These are phyloP conservation scores for Bipolaris victoriae DNA, from an alignment of 2,329 filamentous ascomycete genomes.

Conservation along the genomic window DNA sequence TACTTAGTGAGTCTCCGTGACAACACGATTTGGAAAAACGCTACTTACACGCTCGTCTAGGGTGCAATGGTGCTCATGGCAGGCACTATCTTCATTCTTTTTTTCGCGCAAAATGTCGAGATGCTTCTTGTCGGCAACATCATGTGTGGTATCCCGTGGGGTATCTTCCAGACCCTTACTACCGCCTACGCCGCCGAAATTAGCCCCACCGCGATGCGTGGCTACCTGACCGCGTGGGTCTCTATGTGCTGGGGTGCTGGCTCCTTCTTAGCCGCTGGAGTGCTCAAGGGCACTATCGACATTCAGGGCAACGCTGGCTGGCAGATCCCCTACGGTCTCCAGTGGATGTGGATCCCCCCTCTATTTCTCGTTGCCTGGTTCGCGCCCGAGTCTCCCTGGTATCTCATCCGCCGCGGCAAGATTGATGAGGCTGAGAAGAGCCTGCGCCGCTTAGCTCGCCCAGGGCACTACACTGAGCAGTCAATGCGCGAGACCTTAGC, in stretches of 20 bases:
- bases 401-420: slow-evolving; percentile 69
- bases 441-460: slow-evolving; percentile 60
- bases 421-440: slow-evolving; percentile 65
- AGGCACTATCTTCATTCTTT: slow-evolving; percentile 49
- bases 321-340: slow-evolving; percentile 56
- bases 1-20: slow-evolving; percentile 44
- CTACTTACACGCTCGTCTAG: slow-evolving; percentile 13
- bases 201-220: slow-evolving; percentile 57
- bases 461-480: slow-evolving; percentile 64
- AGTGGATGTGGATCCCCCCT: slow-evolving; percentile 71
- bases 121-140: slow-evolving; percentile 59
- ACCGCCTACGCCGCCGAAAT: slow-evolving; percentile 68
- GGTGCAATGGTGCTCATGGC: slow-evolving; percentile 28
- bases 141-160: slow-evolving; percentile 47
- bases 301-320: slow-evolving; percentile 69
- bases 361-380: slow-evolving; percentile 11
- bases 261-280: slow-evolving; percentile 71
- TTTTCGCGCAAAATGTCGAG: slow-evolving; percentile 49
- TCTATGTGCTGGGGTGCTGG: slow-evolving; percentile 76
- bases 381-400: slow-evolving; percentile 62
- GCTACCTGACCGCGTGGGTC: slow-evolving; percentile 61
- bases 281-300: slow-evolving; percentile 68
- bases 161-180: slow-evolving; percentile 53
- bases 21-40: slow-evolving; percentile 22
- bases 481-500: slow-evolving; percentile 63